Percentiles rank a stretch among this genome's conserved stretches.
Evolutionary conservation across 2,329 filamentous ascomycete species (phyloP).

Genomic region (Exophiala oligosperma): DNA sequence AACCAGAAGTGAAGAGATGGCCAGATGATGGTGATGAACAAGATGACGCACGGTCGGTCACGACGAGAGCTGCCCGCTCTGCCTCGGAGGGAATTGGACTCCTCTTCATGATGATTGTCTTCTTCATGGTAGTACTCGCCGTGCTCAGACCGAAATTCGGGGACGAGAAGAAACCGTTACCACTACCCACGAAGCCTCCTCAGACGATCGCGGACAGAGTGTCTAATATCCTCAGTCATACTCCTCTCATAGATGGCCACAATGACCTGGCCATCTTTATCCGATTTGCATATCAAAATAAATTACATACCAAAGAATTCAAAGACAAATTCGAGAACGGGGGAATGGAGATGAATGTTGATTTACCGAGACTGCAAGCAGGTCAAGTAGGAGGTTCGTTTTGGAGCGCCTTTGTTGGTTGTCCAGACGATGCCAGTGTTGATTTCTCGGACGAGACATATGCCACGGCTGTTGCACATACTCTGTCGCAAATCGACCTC

Average conservation of each 20-base stretch:
- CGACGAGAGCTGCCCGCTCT: slow-evolving; percentile 13
- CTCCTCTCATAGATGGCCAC: slow-evolving; percentile 71
- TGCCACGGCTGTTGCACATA: slow-evolving; percentile 60
- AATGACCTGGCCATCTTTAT: slow-evolving; percentile 81
- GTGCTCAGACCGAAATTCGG: slow-evolving; percentile 15
- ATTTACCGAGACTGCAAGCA: slow-evolving; percentile 70
- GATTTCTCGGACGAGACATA: slow-evolving; percentile 33
- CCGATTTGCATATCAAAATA: slow-evolving; percentile 67
- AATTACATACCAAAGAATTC: slow-evolving; percentile 75
- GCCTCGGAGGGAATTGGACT: slow-evolving; percentile 17
- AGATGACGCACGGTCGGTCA: slow-evolving; percentile 12
- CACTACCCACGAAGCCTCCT: slow-evolving; percentile 7
- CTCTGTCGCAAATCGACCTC: slow-evolving; percentile 74
- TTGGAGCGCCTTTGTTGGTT: slow-evolving; percentile 83
- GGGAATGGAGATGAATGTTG: slow-evolving; percentile 68
- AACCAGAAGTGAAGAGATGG: slow-evolving; percentile 3
- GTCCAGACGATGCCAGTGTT: slow-evolving; percentile 64
- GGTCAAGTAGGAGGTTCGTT: slow-evolving; percentile 83
- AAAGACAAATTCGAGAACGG: slow-evolving; percentile 72
- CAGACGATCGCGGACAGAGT: slow-evolving; percentile 41
- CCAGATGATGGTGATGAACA: slow-evolving; percentile 11
- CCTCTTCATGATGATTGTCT: slow-evolving; percentile 26
- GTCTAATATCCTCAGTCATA: slow-evolving; percentile 44
- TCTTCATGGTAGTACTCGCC: slow-evolving; percentile 23
- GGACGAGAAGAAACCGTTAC: slow-evolving; percentile 5